Base-by-base conservation (phyloP, 2,329 filamentous ascomycete genomes). In the Neofusicoccum umdonicola region DNA sequence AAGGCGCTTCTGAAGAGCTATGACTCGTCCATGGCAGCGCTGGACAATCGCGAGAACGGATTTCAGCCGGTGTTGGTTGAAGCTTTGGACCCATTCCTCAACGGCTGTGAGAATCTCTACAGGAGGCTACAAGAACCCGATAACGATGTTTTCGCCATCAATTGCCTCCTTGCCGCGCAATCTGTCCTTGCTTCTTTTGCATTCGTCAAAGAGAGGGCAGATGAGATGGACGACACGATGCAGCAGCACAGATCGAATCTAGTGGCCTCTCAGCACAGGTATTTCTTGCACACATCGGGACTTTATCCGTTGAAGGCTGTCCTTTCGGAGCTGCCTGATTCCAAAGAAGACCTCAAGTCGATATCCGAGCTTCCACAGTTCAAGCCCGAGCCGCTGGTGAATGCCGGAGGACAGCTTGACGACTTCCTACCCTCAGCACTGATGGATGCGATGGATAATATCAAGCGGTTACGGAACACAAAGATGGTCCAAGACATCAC, bases 381-480 rank as follows among this genome's bases (percentile, higher is more conserved):
- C 72, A 84, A 88, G 65, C 83, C 86, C 0, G 78, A 83, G 4
- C 77, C 83, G 0, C 81, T 98, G n/a, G 79, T 84, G 1, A 79
- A 82, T 57, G 88, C 89, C 2, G 91, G 91, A 70, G 91, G 93
- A 71, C 85, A 84, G 45, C 82, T 99, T 6, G 95, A 99, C 72
- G 88, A 92, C 66, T 99, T 98, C 78, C 81, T 99, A 27, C 93
- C 95, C 0, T 96, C 92, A 1, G 95, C 94, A 2, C 83, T 97
- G 35, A 94, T 97, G 83, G 95, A 99, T 74, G 93, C 93, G 2
- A 88, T 91, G 70, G 90, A 95, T 58, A 91, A 92, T 66, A 77
- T 98, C 31, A 89, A 89, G 68, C 82, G 86, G 47, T 79, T 99
- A 1, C 88, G 90, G 67, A 90, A 91, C 71, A 86, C 90, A 1